Base-by-base conservation (phyloP, 108 stramenopile species). In the Heterococcus sp. region DNA sequence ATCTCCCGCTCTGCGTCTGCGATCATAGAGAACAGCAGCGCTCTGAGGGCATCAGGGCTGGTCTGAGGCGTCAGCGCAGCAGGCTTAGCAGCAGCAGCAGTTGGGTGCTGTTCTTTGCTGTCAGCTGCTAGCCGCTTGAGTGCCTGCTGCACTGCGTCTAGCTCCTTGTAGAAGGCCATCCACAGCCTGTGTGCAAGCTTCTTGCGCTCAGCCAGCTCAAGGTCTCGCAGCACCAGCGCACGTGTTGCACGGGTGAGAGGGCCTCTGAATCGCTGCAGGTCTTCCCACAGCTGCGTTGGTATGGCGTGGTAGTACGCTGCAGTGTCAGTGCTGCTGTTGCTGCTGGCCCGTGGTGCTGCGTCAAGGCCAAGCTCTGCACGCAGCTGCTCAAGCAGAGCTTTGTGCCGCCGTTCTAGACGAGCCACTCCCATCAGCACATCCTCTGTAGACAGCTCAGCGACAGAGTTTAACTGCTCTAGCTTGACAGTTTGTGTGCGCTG, bases 121-220 rank as follows among this genome's bases (percentile, higher is more conserved):
- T 28, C 27, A 8, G 11, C 11, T 14, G 29, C 70, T 27, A 69
- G 46, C 69, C 37, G 76, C 76, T 68, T 68, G 31, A 78, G 69
- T 30, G 33, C 3, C 26, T 71, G 76, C 76, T 78, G 76, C 32
- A 78, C 33, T 14, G 46, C 34, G 32, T 78, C 76, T 0, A 78
- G 76, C 76, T 70, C 76, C 26, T 68, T 66, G 76, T 78, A 78
- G 69, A 69, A 68, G 32, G 76, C 65, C 76, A 78, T 66, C 76
- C 76, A 78, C 29, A 78, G 76, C 2, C 76, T 68, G 69, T 78
- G 68, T 32, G 76, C 69, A 3, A 78, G 46, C 32, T 68, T 68
- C 46, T 67, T 66, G 69, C 69, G 38, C 65, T 63, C 29, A 0
- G 76, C 68, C 28, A 78, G 27, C n/a, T 1, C 37, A 2, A 68